A percentile compares a stretch with the other conserved stretches of the same genome.
Evolutionary conservation across 2,329 filamentous ascomycete species (phyloP).

Genomic region (Cadophora luteo-olivacea): DNA sequence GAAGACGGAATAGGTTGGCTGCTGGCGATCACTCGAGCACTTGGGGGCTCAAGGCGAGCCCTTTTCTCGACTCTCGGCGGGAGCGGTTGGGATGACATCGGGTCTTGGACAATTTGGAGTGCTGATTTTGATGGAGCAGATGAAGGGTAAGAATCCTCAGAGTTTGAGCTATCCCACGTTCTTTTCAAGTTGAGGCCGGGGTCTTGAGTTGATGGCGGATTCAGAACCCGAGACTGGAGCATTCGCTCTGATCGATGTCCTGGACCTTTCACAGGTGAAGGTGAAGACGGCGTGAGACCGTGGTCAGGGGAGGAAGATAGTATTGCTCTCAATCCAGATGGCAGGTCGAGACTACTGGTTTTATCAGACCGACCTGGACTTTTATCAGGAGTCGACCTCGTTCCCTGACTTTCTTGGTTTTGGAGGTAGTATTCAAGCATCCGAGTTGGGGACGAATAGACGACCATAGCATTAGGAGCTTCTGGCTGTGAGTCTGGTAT

Average conservation of each 20-base stretch:
- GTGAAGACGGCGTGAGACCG: slow-evolving; percentile 15
- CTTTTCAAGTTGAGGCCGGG: slow-evolving; percentile 24
- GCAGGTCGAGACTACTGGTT: slow-evolving; percentile 14
- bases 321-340: neutral
- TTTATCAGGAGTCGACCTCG: neutral
- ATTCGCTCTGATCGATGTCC: neutral
- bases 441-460: slow-evolving; percentile 56
- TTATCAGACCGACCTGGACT: neutral
- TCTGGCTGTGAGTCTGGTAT: slow-evolving; percentile 62
- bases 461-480: slow-evolving; percentile 43
- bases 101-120: neutral
- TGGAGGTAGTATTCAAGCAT: slow-evolving; percentile 58
- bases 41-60: slow-evolving; percentile 17
- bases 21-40: neutral
- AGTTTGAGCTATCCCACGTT: slow-evolving; percentile 22
- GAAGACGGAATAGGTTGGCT: slow-evolving; percentile 9
- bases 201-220: slow-evolving; percentile 24
- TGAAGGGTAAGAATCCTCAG: slow-evolving; percentile 20
- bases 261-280: slow-evolving; percentile 23
- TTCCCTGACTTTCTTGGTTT: slow-evolving; percentile 33
- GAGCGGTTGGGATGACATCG: slow-evolving; percentile 4
- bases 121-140: slow-evolving; percentile 23
- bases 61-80: slow-evolving; percentile 8
- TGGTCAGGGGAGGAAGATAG: neutral
- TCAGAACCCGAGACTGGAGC: neutral